Base-by-base conservation (phyloP, 345 rosid species). In the Hibiscus tridactylites region DNA sequence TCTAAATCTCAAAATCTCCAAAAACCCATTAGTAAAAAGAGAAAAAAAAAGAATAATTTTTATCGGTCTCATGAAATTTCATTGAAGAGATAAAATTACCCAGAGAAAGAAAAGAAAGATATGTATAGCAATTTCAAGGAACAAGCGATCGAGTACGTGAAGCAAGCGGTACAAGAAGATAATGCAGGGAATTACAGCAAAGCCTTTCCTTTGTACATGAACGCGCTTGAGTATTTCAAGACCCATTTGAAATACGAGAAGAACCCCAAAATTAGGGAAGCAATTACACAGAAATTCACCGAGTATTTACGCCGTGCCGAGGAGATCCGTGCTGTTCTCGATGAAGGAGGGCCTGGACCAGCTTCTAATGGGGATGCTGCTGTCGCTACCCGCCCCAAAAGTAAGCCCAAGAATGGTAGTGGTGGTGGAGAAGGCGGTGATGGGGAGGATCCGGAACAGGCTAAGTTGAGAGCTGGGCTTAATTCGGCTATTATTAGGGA, bases 91-190 rank as follows among this genome's bases (percentile, higher is more conserved):
- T 42, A 31, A 16, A 17, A 61, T 5, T 10, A 46, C 26, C 70
- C 70, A 65, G 37, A 65, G 1, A 42, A 21, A 6, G 3, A 13
- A 19, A 13, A 9, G 63, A 9, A 28, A 46, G 74, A 61, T 31
- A 90, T 90, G 95, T 90, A 90, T 73, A 90, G 92, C 92, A 90
- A 90, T 84, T 88, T 88, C 84, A 87, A 87, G 74, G 92, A 90
- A 73, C 92, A 90, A 77, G 95, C 95, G 19, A 90, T 87, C 66
- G 96, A 90, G 88, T 90, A 85, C 78, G 96, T 86, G 58, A 83
- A 83, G 78, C 92, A 90, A 76, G 96, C 96, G 29, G 96, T 90
- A 0, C 79, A 77, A 11, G 96, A 86, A 73, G 96, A 90, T 42
- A 85, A 88, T 81, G 90, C 86, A 0, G 96, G 96, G 35, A 90